Conservation (phyloP, 2,329 filamentous ascomycete genomes). For the Botrytis galanthina region DNA sequence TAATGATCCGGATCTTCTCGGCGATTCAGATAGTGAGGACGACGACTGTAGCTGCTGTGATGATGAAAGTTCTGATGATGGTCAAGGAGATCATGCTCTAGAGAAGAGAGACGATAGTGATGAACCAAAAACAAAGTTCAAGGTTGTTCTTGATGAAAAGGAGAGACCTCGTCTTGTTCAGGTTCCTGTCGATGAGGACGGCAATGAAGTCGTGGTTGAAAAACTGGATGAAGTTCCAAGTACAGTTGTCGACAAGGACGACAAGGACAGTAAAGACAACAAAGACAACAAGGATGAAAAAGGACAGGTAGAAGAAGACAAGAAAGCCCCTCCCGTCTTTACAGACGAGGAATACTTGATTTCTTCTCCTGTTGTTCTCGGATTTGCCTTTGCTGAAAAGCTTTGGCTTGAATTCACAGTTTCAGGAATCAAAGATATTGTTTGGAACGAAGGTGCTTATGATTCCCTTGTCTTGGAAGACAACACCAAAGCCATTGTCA, state of each 20-base stretch:
- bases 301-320: conserved; percentile 30
- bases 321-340: conserved; percentile 53
- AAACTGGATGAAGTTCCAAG: conserved; percentile 54
- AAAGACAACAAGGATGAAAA: conserved; percentile 26
- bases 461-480: conserved; percentile 71
- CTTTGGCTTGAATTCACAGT: conserved; percentile 87
- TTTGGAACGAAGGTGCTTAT: conserved; percentile 82
- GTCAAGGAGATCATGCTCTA: conserved; percentile 35
- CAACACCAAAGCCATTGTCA: conserved; percentile 65
- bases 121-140: conserved; percentile 39
- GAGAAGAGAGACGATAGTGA: conserved; percentile 32
- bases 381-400: conserved; percentile 85
- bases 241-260: conserved; percentile 32
- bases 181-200: conserved; percentile 55
- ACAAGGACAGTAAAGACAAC: conserved; percentile 30
- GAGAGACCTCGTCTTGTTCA: conserved; percentile 51
- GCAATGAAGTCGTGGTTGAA: conserved; percentile 53
- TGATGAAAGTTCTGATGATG: conserved; percentile 38
- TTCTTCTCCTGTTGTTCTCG: conserved; percentile 78
- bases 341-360: conserved; percentile 82
- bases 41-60: conserved; percentile 43
- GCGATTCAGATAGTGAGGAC: conserved; percentile 48
- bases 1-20: conserved; percentile 63
- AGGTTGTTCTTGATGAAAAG: conserved; percentile 45
- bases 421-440: conserved; percentile 73